These are phyloP conservation scores for Leucosporidium scottii DNA, from an alignment of 768 basidiomycete genomes.

Conservation along the genomic window DNA sequence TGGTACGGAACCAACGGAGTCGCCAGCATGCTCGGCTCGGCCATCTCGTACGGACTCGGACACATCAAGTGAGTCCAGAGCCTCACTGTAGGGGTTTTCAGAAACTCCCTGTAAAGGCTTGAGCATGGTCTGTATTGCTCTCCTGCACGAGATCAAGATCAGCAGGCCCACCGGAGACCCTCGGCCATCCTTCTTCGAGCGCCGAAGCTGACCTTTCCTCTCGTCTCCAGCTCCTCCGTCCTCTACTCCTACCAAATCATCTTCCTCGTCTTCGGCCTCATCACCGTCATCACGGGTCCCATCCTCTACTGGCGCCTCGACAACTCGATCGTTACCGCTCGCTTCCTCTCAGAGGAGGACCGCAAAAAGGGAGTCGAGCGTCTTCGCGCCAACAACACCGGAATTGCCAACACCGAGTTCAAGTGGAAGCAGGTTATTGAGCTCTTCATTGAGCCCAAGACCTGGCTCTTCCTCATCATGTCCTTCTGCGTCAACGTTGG, in stretches of 20 bases:
- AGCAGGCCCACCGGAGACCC: no score
- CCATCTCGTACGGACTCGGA: constrained; percentile 20
- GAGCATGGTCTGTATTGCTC: no score
- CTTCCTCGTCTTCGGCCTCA: constrained; percentile 30
- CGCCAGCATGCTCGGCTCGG: constrained; percentile 21
- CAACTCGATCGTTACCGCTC: constrained; percentile 29
- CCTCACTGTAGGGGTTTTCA: no score
- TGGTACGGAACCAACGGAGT: constrained; percentile 28
- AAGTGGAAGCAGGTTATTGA: constrained; percentile 29
- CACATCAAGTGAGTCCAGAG: not conserved
- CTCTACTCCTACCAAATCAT: constrained; percentile 33
- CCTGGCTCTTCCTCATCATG: constrained; percentile 29
- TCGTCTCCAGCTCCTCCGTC: not conserved
- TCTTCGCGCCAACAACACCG: constrained; percentile 33
- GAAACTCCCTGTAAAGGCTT: no score
- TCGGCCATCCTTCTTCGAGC: not conserved
- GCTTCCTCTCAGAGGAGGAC: constrained; percentile 36
- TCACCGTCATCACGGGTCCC: constrained; percentile 26
- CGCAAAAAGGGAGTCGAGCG: constrained; percentile 35
- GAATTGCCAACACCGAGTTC: constrained; percentile 11
- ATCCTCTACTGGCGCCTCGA: constrained; percentile 29
- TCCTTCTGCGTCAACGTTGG: constrained; percentile 18
- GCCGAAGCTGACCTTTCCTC: not conserved
- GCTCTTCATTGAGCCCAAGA: constrained; percentile 27
- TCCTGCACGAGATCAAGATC: no score